Conservation (phyloP, 2,329 filamentous ascomycete species). For the Verticillium tricorpus region DNA sequence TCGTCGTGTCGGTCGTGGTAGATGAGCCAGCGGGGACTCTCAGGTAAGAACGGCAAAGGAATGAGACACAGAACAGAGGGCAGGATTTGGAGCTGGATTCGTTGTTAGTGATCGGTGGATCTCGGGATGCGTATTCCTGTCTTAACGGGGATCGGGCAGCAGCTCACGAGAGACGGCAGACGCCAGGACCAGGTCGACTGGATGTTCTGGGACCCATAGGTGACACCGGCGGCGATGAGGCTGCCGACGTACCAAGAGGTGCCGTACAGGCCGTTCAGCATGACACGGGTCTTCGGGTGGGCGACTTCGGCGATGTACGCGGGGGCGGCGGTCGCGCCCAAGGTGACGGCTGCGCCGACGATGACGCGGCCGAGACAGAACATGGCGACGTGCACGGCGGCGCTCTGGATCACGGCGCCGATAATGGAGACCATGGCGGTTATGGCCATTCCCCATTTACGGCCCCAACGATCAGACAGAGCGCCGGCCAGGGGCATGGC, state of each 20-base stretch:
- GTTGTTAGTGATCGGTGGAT: background rate
- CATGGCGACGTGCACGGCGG: conserved; percentile 5
- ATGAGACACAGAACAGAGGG: background rate
- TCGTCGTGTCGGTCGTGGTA: conserved; percentile 1
- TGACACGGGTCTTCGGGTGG: background rate
- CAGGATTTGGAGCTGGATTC: background rate
- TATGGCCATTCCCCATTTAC: conserved; percentile 3
- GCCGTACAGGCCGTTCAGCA: background rate
- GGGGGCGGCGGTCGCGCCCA: conserved; percentile 1
- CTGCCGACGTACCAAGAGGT: background rate
- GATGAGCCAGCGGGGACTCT: conserved; percentile 3
- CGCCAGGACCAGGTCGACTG: conserved; percentile 5
- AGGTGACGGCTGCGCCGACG: background rate
- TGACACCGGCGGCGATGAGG: conserved; percentile 2
- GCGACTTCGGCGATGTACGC: conserved; percentile 1
- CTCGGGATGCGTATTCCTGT: background rate
- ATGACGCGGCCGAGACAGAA: conserved; percentile 1
- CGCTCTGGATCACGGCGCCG: conserved; percentile 1
- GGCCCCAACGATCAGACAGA: background rate
- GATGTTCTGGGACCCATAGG: background rate
- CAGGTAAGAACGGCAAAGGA: conserved; percentile 1
- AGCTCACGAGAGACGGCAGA: background rate
- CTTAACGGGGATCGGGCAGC: background rate
- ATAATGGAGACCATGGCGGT: conserved; percentile 3
- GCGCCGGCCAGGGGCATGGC: conserved; percentile 4